phyloP scores from a whole-genome alignment of 2,329 filamentous ascomycete genomes.

The Colletotrichum filicis region DNA sequence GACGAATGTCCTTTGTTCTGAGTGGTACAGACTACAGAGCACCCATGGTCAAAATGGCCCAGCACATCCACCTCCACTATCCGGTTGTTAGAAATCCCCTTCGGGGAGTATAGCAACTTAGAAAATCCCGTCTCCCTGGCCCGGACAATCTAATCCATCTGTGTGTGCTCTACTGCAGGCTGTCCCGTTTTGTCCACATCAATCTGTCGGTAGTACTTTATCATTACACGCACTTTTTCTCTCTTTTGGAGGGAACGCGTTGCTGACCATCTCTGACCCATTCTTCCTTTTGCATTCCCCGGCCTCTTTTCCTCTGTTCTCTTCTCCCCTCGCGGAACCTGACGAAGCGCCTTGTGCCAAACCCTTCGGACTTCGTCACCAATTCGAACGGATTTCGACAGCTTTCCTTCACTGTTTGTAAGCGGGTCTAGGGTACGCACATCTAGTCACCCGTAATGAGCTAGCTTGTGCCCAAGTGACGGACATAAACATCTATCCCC shows the following conservation, averaged over 20 bases:
- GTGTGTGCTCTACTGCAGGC: constrained; percentile 14
- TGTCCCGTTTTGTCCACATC: constrained; percentile 10
- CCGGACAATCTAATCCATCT: background rate
- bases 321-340: background rate
- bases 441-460: background rate
- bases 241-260: background rate
- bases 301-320: background rate
- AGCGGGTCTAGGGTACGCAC: constrained; percentile 7
- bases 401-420: background rate
- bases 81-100: background rate
- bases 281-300: background rate
- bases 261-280: constrained; percentile 5
- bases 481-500: constrained; percentile 13
- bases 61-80: constrained; percentile 1
- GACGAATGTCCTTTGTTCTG: background rate
- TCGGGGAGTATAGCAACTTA: constrained; percentile 6
- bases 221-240: constrained; percentile 24
- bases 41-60: background rate
- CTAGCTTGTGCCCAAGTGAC: constrained; percentile 13
- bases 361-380: constrained; percentile 8
- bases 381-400: background rate
- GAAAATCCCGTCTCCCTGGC: constrained; percentile 10
- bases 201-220: background rate
- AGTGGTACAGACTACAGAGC: background rate
- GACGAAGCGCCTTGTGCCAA: background rate